Evolutionary conservation across 106 monocot genomes (phyloP).

Genomic region (Vanilla planifolia): DNA sequence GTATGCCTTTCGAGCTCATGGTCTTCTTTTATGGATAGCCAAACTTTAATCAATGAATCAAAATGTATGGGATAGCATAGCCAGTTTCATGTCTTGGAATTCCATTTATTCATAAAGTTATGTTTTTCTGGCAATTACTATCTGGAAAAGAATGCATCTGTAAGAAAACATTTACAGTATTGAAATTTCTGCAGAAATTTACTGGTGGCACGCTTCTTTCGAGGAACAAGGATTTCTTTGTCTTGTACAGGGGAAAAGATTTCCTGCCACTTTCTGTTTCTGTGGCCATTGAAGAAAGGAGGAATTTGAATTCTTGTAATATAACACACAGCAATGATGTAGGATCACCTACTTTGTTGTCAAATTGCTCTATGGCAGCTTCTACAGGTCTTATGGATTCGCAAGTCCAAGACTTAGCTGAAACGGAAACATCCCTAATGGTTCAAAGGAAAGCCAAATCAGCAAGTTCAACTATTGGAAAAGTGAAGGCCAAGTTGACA

Average conservation of each 20-base stretch:
- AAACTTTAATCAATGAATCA: no score
- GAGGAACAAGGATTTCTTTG: conserved; percentile 78
- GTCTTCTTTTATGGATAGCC: no score
- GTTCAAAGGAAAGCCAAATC: conserved; percentile 12
- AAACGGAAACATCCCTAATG: conserved; percentile 2
- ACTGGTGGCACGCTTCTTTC: conserved; percentile 95
- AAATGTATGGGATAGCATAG: no score
- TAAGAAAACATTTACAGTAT: neutral
- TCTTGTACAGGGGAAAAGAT: conserved; percentile 96
- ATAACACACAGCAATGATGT: conserved; percentile 15
- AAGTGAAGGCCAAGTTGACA: conserved; percentile 41
- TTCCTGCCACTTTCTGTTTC: conserved; percentile 86
- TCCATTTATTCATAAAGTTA: no score
- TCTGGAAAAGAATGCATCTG: no score
- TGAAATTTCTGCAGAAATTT: conserved; percentile 42
- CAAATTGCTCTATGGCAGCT: neutral
- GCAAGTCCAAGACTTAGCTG: conserved; percentile 7
- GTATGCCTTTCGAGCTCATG: no score
- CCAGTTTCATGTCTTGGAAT: no score
- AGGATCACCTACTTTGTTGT: neutral
- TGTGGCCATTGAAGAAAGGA: conserved; percentile 75
- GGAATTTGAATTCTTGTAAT: conserved; percentile 37
- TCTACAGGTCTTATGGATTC: conserved; percentile 3
- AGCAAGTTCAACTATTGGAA: conserved; percentile 19
- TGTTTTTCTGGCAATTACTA: no score